Percentiles rank a stretch among this genome's conserved stretches.
These are phyloP conservation scores for Cucurbita pepo DNA, from an alignment of 306 rosid genomes.

Conservation along the genomic window DNA sequence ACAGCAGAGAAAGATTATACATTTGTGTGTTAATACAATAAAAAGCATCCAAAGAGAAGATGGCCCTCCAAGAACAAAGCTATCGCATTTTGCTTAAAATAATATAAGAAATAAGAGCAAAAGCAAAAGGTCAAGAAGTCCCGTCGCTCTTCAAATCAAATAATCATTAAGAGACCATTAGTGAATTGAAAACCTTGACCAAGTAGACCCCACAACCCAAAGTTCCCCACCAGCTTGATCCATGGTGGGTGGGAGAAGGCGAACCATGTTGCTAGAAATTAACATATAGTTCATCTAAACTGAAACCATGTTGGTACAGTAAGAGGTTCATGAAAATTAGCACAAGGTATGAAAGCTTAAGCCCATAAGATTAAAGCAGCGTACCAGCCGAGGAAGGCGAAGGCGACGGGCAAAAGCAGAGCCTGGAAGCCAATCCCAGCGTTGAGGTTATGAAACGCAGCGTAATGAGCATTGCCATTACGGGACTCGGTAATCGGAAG, in stretches of 20 bases:
- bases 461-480: conserved; percentile 92
- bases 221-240: not conserved
- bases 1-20: not conserved
- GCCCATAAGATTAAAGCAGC: not conserved
- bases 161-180: not conserved
- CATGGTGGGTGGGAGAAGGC: not conserved
- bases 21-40: not conserved
- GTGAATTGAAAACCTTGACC: not conserved
- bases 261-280: not conserved
- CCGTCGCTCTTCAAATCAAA: not conserved
- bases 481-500: conserved; percentile 98
- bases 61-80: not conserved
- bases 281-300: not conserved
- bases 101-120: not conserved
- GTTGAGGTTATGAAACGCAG: conserved; percentile 95
- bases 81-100: not conserved
- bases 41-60: conserved; percentile 1
- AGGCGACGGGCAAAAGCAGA: conserved; percentile 81
- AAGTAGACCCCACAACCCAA: not conserved
- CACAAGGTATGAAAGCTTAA: not conserved
- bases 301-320: no score
- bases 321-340: not conserved
- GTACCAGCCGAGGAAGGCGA: conserved; percentile 92
- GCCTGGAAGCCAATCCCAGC: conserved; percentile 98
- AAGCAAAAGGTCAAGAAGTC: not conserved